phyloP scores from a whole-genome alignment of 1,139 yeast species.

The Suhomyces bolitotheri region DNA sequence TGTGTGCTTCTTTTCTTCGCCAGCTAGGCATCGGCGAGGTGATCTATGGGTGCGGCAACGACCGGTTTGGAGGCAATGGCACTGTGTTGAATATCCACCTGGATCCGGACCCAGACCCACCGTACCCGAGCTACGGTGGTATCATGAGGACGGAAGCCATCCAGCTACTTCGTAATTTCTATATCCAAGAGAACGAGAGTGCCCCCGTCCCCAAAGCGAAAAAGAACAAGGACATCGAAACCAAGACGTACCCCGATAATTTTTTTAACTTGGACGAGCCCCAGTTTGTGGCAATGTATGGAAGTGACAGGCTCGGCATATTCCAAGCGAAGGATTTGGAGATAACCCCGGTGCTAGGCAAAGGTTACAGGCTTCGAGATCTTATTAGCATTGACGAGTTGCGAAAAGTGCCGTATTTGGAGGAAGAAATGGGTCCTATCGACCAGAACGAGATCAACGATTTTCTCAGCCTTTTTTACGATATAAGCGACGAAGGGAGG shows the following conservation, averaged over 20 bases:
- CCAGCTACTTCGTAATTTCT: conserved; percentile 74
- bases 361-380: conserved; percentile 29
- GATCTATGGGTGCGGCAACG: conserved; percentile 90
- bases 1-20: conserved; percentile 93
- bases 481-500: conserved; percentile 25
- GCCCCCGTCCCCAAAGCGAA: conserved; percentile 84
- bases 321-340: conserved; percentile 20
- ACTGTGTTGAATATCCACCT: conserved; percentile 68
- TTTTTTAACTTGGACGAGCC: conserved; percentile 37
- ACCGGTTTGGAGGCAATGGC: conserved; percentile 96
- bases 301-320: conserved; percentile 33
- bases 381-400: conserved; percentile 22
- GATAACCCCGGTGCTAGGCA: conserved; percentile 30
- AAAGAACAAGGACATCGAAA: conserved; percentile 72
- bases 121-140: conserved; percentile 72
- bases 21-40: conserved; percentile 76
- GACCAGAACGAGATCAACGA: conserved; percentile 24
- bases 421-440: conserved; percentile 17
- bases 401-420: conserved; percentile 24
- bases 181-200: conserved; percentile 76
- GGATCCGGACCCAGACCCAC: conserved; percentile 41
- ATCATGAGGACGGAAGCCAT: conserved; percentile 80
- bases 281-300: conserved; percentile 52
- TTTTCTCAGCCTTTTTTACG: conserved; percentile 35
- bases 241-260: conserved; percentile 58